A percentile compares a stretch with the other conserved stretches of the same genome.
These are phyloP conservation scores for Crithidia thermophila DNA, from an alignment of 208 protist genomes.

Conservation along the genomic window DNA sequence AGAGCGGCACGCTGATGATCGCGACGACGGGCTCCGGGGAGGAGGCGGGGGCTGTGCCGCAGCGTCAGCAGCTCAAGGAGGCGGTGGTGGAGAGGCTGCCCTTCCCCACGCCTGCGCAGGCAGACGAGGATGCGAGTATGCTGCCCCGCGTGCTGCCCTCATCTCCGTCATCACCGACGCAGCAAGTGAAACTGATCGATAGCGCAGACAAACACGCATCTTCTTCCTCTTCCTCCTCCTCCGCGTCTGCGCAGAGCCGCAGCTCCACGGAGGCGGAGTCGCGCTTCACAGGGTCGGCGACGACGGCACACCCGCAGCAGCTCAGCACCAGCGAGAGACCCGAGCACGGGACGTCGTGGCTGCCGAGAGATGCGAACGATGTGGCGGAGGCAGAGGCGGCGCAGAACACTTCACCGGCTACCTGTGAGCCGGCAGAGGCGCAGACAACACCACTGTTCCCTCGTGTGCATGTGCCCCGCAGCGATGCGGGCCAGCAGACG, in stretches of 20 bases:
- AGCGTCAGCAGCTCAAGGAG: neutral
- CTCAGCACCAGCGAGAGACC: no score
- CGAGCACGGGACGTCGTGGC: no score
- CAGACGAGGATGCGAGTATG: neutral
- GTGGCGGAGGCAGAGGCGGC: neutral
- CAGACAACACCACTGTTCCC: no score
- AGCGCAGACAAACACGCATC: no score
- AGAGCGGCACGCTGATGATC: neutral
- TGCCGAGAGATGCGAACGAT: no score
- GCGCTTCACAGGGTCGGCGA: neutral
- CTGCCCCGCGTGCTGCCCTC: neutral
- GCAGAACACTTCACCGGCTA: neutral
- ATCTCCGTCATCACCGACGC: neutral
- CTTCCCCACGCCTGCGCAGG: neutral
- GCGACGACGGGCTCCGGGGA: no score
- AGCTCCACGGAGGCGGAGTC: neutral
- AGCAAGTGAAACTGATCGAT: no score
- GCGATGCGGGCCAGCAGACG: slow-evolving; percentile 7
- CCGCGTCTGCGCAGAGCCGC: no score
- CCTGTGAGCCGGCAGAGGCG: neutral
- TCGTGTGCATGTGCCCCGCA: no score
- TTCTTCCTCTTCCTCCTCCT: no score
- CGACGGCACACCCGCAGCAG: neutral
- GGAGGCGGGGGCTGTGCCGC: no score
- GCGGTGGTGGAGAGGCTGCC: no score